Percentiles rank a stretch among this genome's conserved stretches.
Evolutionary conservation across 371 early-diverging fungal species (phyloP).

Genomic region (Mucor mucedo): DNA sequence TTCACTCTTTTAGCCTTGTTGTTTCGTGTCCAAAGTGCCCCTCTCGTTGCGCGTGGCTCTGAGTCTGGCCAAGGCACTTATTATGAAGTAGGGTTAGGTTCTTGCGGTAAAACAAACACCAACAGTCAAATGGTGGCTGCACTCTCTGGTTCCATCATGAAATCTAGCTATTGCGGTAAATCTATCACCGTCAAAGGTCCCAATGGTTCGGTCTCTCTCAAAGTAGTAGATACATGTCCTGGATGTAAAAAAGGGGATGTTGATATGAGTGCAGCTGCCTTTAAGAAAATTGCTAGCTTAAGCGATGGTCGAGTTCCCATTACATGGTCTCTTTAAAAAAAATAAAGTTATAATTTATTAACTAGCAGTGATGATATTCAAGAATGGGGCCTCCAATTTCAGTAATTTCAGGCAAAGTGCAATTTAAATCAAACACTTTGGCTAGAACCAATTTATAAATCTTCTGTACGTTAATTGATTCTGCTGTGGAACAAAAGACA

Average conservation of each 20-base stretch:
- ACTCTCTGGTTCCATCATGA: slow-evolving; percentile 35
- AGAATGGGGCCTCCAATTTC: slow-evolving; percentile 92
- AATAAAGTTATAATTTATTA: not conserved
- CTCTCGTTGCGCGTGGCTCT: slow-evolving; percentile 23
- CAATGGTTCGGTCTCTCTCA: slow-evolving; percentile 46
- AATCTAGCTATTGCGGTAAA: slow-evolving; percentile 49
- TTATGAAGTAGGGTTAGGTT: slow-evolving; percentile 45
- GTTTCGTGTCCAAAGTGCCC: slow-evolving; percentile 6
- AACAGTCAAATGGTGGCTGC: slow-evolving; percentile 45
- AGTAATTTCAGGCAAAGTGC: slow-evolving; percentile 89
- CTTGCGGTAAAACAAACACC: slow-evolving; percentile 40
- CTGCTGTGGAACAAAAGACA: slow-evolving; percentile 92
- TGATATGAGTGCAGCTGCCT: slow-evolving; percentile 53
- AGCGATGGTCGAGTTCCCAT: slow-evolving; percentile 46
- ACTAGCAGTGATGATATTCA: slow-evolving; percentile 66
- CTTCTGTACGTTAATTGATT: slow-evolving; percentile 95
- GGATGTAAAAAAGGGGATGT: slow-evolving; percentile 44
- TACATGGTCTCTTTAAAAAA: slow-evolving; percentile 39
- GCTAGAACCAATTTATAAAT: slow-evolving; percentile 95
- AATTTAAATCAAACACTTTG: slow-evolving; percentile 92
- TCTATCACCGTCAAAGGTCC: slow-evolving; percentile 36
- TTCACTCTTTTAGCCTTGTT: not conserved
- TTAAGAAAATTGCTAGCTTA: slow-evolving; percentile 42
- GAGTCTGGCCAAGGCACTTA: slow-evolving; percentile 46
- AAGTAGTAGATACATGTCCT: slow-evolving; percentile 61